Evolutionary conservation across 345 rosid species (phyloP).

Genomic region (Cardamine chenopodiifolia): DNA sequence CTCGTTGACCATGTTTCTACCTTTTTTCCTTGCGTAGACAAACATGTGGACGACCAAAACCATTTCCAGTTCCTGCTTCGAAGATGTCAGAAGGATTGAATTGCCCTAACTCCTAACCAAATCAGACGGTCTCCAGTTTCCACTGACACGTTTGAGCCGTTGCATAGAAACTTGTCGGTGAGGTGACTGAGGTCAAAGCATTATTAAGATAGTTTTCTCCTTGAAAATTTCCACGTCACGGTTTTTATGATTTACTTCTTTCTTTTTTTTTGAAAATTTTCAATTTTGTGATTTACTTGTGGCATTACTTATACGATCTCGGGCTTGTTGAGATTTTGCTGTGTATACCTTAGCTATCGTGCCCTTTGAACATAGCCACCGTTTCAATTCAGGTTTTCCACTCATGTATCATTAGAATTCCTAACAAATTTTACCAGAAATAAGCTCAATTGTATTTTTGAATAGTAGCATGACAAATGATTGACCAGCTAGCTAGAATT

Average conservation of each 20-base stretch:
- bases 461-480: background rate
- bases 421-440: background rate
- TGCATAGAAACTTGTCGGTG: slow-evolving; percentile 31
- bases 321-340: slow-evolving; percentile 20
- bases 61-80: slow-evolving; percentile 5
- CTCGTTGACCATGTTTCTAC: slow-evolving; percentile 1
- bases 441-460: background rate
- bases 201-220: background rate
- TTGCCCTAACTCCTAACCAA: slow-evolving; percentile 28
- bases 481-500: background rate
- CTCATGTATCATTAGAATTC: background rate
- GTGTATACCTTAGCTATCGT: background rate
- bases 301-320: background rate
- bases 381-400: background rate
- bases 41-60: slow-evolving; percentile 33
- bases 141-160: background rate
- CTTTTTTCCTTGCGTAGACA: background rate
- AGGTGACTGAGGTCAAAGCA: background rate
- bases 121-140: slow-evolving; percentile 12
- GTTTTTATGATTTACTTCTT: background rate
- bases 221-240: background rate
- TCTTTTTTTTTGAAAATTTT: background rate
- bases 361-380: slow-evolving; percentile 1
- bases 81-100: slow-evolving; percentile 29
- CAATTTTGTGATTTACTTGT: slow-evolving; percentile 3